Percentiles rank a stretch among this genome's conserved stretches.
phyloP scores from a whole-genome alignment of 2,329 filamentous ascomycete genomes.

The Nothophaeocryptopus gaeumannii region DNA sequence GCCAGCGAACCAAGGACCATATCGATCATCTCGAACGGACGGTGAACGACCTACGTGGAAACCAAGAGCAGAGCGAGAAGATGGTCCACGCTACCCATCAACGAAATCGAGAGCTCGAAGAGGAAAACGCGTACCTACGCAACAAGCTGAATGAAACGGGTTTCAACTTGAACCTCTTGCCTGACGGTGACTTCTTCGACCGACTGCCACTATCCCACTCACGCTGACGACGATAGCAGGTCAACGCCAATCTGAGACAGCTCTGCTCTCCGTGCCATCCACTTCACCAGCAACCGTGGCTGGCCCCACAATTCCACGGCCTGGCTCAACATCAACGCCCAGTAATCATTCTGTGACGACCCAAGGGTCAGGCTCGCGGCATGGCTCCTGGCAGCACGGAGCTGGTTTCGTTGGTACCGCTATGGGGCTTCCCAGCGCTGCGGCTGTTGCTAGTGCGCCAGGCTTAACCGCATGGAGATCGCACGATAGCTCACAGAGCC shows the following conservation, averaged over 20 bases:
- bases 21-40: slow-evolving; percentile 57
- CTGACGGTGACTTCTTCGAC: slow-evolving; percentile 16
- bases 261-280: slow-evolving; percentile 23
- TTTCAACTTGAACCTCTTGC: slow-evolving; percentile 26
- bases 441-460: slow-evolving; percentile 17
- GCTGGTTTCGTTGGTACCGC: slow-evolving; percentile 19
- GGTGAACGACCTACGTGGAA: slow-evolving; percentile 51
- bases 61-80: slow-evolving; percentile 47
- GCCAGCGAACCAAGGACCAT: slow-evolving; percentile 58
- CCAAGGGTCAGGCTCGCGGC: slow-evolving; percentile 25
- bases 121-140: slow-evolving; percentile 54
- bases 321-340: slow-evolving; percentile 28
- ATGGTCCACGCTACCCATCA: slow-evolving; percentile 50
- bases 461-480: slow-evolving; percentile 30
- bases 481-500: slow-evolving; percentile 25
- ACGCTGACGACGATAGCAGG: slow-evolving; percentile 16
- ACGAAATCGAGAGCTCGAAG: slow-evolving; percentile 54
- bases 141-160: slow-evolving; percentile 48
- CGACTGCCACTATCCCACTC: background rate
- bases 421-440: slow-evolving; percentile 19
- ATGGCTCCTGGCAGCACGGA: slow-evolving; percentile 31
- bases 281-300: slow-evolving; percentile 25
- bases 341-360: slow-evolving; percentile 28
- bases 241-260: slow-evolving; percentile 23
- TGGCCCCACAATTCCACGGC: slow-evolving; percentile 26